Percentiles rank a stretch among this genome's conserved stretches.
Conservation (phyloP, 2,329 filamentous ascomycete species). For the Trichoderma afroharzianum region DNA sequence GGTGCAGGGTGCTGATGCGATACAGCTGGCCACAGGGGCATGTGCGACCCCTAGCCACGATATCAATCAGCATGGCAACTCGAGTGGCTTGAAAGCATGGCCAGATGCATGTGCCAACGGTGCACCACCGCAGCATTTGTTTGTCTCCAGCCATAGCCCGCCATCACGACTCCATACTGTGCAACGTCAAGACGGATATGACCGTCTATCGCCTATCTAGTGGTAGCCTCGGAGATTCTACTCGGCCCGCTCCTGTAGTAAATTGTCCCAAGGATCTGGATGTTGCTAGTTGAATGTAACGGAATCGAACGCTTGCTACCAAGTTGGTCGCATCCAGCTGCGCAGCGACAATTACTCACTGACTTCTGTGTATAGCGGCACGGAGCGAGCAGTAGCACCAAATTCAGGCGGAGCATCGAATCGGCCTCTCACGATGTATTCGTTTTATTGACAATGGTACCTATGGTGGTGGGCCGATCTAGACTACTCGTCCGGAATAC, state of each 20-base stretch:
- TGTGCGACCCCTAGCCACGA: background rate
- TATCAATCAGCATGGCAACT: background rate
- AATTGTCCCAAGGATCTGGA: slow-evolving; percentile 14
- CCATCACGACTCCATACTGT: slow-evolving; percentile 1
- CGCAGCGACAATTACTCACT: background rate
- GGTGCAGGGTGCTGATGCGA: background rate
- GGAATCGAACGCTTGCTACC: background rate
- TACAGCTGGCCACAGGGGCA: background rate
- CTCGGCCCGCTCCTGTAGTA: slow-evolving; percentile 10
- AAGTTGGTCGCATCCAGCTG: background rate
- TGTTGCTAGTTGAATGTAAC: slow-evolving; percentile 11
- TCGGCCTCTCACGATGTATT: background rate
- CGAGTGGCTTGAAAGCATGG: background rate
- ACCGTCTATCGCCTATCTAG: slow-evolving; percentile 15
- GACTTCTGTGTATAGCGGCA: background rate
- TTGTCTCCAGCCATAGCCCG: background rate
- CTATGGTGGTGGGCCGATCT: background rate
- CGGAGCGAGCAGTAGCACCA: background rate
- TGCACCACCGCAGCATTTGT: background rate
- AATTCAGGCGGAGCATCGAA: background rate
- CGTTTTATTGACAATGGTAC: background rate
- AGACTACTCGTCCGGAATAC: background rate
- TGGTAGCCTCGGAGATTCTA: slow-evolving; percentile 15
- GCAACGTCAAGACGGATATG: slow-evolving; percentile 1
- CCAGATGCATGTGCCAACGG: background rate